Base-by-base conservation (phyloP, 139 green algal genomes). In the Micractinium conductrix region DNA sequence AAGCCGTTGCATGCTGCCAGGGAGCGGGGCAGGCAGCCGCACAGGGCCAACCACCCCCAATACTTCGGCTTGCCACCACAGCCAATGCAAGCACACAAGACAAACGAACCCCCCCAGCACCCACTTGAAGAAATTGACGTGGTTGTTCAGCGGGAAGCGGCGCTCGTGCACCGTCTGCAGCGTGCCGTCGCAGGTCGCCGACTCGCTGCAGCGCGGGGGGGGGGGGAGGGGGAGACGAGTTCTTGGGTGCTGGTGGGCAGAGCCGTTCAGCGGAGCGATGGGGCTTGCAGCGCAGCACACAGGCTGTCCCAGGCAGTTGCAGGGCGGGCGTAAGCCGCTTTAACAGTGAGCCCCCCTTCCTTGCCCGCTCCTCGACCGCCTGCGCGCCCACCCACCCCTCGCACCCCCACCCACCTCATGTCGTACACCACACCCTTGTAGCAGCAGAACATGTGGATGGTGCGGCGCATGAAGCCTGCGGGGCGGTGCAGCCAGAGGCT, bases 51-150 rank as follows among this genome's bases (percentile, higher is more conserved):
- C n/a, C n/a, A n/a, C n/a, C n/a, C n/a, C n/a, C n/a, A n/a, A n/a
- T n/a, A n/a, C n/a, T n/a, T n/a, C n/a, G n/a, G n/a, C n/a, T n/a
- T n/a, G n/a, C n/a, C n/a, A n/a, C n/a, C n/a, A n/a, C n/a, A n/a
- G n/a, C n/a, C n/a, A n/a, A n/a, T n/a, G n/a, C n/a, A n/a, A n/a
- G n/a, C n/a, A n/a, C n/a, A n/a, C n/a, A n/a, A n/a, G n/a, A n/a
- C n/a, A n/a, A n/a, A n/a, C n/a, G n/a, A n/a, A n/a, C n/a, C n/a
- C n/a, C n/a, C n/a, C n/a, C n/a, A n/a, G n/a, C n/a, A n/a, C 72
- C 63, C 74, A 80, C 58, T 82, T 82, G 76, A 82, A 82, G 58
- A 58, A 33, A 40, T 82, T 82, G 58, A 73, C 30, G 76, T 73
- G 58, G 22, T 65, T 30, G 76, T 82, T 82, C 48, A 82, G 58